These are phyloP conservation scores for Sutorius australiensis DNA, from an alignment of 768 basidiomycete genomes.

Conservation along the genomic window DNA sequence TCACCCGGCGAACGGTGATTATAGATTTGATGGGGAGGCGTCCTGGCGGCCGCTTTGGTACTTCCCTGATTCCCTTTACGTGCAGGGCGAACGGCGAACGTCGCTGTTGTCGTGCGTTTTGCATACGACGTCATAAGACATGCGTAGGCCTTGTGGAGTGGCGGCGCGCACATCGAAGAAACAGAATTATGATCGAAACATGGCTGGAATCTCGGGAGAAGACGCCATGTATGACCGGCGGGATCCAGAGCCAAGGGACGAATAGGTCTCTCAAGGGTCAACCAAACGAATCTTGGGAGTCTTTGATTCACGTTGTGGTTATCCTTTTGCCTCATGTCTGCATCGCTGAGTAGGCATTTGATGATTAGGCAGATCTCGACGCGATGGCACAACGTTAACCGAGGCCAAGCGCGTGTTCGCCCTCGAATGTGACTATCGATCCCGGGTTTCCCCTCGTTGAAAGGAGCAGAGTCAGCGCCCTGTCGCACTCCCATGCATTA, in stretches of 20 bases:
- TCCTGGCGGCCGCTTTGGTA: slow-evolving; percentile 2
- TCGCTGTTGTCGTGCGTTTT: slow-evolving; percentile 5
- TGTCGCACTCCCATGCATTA: not conserved
- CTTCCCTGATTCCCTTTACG: slow-evolving; percentile 20
- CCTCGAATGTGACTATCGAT: not conserved
- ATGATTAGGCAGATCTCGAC: slow-evolving; percentile 2
- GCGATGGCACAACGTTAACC: not conserved
- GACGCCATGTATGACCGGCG: not conserved
- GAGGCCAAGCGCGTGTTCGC: not conserved
- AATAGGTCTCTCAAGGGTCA: not conserved
- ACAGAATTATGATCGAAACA: not conserved
- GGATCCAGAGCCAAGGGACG: not conserved
- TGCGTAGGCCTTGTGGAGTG: slow-evolving; percentile 19
- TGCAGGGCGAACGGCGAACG: slow-evolving; percentile 8
- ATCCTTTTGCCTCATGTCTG: slow-evolving; percentile 19
- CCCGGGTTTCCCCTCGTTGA: not conserved
- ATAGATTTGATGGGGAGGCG: slow-evolving; percentile 8
- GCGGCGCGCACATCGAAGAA: slow-evolving; percentile 3
- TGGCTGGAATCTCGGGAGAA: not conserved
- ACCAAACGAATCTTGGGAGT: not conserved
- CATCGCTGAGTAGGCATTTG: slow-evolving; percentile 1
- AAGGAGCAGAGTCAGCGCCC: slow-evolving; percentile 8
- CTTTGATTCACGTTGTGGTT: not conserved
- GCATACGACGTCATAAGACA: slow-evolving; percentile 21
- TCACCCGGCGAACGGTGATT: slow-evolving; percentile 8